Evolutionary conservation across 2,329 filamentous ascomycete species (phyloP), one percentile per base, ranked within the genome.

Genomic region (Escovopsis weberi): DNA sequence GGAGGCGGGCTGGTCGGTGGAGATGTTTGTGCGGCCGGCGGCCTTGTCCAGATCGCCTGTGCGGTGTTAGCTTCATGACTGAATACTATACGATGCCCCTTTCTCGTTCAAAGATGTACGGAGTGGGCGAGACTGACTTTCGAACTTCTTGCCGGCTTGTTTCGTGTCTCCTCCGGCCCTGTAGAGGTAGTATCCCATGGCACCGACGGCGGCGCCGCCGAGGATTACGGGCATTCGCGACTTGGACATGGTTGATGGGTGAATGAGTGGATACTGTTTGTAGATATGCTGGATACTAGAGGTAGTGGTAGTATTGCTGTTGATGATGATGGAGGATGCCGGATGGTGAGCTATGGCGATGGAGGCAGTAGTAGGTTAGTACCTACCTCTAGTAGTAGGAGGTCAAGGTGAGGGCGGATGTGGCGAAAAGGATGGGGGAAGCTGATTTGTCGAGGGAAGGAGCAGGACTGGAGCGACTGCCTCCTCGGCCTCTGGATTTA

Each of bases 151-250:
- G 72, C 87, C 78, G n/a, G 88, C 89, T 40, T 74, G 78, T 63
- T 82, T 85, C 41, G 85, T 72, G 60, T 78, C 75, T 45, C 89
- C 88, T 47, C 89, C 89, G 12, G 88, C 82, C 41, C 66, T 72
- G 71, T 94, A 98, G 48, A 96, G 74, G 69, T 96, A 96, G 72
- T 94, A 96, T 37, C 83, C 86, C 45, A 79, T 67, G 50, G 78
- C 82, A 53, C 75, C 76, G 30, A 73, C 80, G 50, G 75, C 78
- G 46, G 70, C 74, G 51, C 78, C 63, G 53, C 80, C 82, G 53
- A 81, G 57, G 53, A 68, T 56, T 50, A 69, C 52, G 51, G 71
- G 69, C 36, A 63, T 52, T 51, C 64, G 64, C 40, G 69, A 69
- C 47, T 57, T 61, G 50, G 67, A 67, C 68, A 72, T 73, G 50